Evolutionary conservation across 2,329 filamentous ascomycete species (phyloP).

Genomic region (Xylariales sp.): DNA sequence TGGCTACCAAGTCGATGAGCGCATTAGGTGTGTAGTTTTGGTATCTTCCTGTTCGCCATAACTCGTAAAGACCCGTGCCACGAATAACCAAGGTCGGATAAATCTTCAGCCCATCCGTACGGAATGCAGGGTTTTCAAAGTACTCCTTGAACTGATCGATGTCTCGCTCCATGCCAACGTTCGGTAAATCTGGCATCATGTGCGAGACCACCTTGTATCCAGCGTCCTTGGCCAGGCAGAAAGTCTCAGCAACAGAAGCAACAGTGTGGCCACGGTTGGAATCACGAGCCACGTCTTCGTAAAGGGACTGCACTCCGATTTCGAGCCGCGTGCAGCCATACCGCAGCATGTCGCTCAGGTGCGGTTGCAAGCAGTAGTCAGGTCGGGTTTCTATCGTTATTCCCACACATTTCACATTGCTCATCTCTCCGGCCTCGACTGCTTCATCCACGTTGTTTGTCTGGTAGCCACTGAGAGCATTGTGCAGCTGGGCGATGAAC

Average conservation of each 20-base stretch:
- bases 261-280: conserved; percentile 97
- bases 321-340: conserved; percentile 95
- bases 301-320: conserved; percentile 92
- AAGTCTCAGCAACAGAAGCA: conserved; percentile 90
- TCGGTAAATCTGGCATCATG: conserved; percentile 99
- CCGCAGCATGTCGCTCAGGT: conserved; percentile 92
- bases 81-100: conserved; percentile 97
- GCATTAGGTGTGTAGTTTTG: conserved; percentile 99
- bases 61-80: conserved; percentile 91
- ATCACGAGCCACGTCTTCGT: conserved; percentile 97
- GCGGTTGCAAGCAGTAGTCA: conserved; percentile 95
- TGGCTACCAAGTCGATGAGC: conserved; percentile 88
- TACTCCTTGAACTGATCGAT: conserved; percentile 97
- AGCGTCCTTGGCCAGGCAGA: conserved; percentile 94
- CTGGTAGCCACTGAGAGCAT: conserved; percentile 93
- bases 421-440: conserved; percentile 91
- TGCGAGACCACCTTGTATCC: conserved; percentile 99
- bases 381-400: conserved; percentile 98
- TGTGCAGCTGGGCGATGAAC: conserved; percentile 94
- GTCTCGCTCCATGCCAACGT: conserved; percentile 97
- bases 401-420: conserved; percentile 94
- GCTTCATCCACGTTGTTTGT: conserved; percentile 93
- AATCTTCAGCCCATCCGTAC: conserved; percentile 95
- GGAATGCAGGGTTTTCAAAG: conserved; percentile 93
- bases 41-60: conserved; percentile 95